These are phyloP conservation scores for Hymenoscyphus repandus DNA, from an alignment of 2,329 filamentous ascomycete genomes.

Conservation along the genomic window DNA sequence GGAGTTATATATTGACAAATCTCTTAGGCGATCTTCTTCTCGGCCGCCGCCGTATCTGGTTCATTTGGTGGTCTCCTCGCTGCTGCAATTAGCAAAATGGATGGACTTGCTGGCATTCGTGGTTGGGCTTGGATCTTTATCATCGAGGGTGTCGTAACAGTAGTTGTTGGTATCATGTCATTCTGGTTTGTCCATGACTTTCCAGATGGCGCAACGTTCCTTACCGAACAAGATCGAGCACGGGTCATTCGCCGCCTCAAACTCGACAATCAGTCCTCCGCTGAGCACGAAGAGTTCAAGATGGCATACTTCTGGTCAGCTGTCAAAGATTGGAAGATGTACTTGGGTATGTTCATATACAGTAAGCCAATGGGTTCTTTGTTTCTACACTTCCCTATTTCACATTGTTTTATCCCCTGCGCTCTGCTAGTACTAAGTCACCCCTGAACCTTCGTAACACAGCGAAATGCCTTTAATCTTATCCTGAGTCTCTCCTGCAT, in stretches of 20 bases:
- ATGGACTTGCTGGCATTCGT: slow-evolving; percentile 50
- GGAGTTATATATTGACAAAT: no score
- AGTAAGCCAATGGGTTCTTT: no score
- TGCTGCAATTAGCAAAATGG: slow-evolving; percentile 65
- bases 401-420: no score
- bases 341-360: slow-evolving; percentile 67
- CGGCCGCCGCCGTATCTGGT: slow-evolving; percentile 71
- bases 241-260: slow-evolving; percentile 68
- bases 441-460: no score
- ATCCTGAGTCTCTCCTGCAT: no score
- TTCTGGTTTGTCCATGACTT: slow-evolving; percentile 83
- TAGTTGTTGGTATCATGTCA: slow-evolving; percentile 51
- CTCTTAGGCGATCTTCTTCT: slow-evolving; percentile 67
- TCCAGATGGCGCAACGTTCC: slow-evolving; percentile 69
- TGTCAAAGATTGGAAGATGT: slow-evolving; percentile 84
- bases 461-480: no score
- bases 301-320: slow-evolving; percentile 67
- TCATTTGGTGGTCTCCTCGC: slow-evolving; percentile 72
- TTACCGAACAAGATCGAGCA: slow-evolving; percentile 62
- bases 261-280: slow-evolving; percentile 66
- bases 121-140: slow-evolving; percentile 66
- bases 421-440: no score
- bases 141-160: slow-evolving; percentile 45
- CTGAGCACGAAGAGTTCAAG: slow-evolving; percentile 69
- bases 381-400: no score